Percentiles rank a stretch among this genome's conserved stretches.
Evolutionary conservation across 176 grass and related monocot genomes (phyloP).

Genomic region (Otatea glauca): DNA sequence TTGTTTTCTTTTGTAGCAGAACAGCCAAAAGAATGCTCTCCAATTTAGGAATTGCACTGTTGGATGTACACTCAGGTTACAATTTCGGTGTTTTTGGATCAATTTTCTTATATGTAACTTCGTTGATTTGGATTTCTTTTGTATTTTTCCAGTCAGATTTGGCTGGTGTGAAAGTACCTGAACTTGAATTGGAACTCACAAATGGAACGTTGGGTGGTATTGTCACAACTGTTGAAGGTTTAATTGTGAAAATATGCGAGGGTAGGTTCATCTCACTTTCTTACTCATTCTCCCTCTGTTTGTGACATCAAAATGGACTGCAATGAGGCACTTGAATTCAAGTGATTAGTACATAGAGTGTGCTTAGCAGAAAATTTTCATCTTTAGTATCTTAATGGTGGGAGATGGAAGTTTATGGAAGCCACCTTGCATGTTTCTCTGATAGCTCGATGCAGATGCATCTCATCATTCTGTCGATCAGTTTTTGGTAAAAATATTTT

Average conservation of each 20-base stretch:
- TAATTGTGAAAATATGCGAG: constrained; percentile 88
- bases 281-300: background rate
- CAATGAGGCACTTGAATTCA: background rate
- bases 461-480: background rate
- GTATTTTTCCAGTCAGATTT: constrained; percentile 69
- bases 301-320: constrained; percentile 1
- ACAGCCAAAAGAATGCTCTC: background rate
- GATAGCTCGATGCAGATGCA: background rate
- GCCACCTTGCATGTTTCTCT: background rate
- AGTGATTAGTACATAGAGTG: background rate
- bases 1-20: background rate
- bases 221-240: constrained; percentile 95
- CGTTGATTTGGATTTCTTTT: constrained; percentile 15
- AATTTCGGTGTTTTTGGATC: background rate
- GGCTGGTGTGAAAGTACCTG: constrained; percentile 77
- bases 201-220: constrained; percentile 89
- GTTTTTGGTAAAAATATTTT: background rate
- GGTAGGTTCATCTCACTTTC: constrained; percentile 50
- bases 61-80: background rate
- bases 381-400: background rate
- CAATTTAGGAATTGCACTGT: background rate
- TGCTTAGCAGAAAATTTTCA: background rate
- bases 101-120: background rate
- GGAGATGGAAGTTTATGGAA: background rate
- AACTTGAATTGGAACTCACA: constrained; percentile 89